Evolutionary conservation across 2,329 filamentous ascomycete genomes (phyloP), one percentile per base, ranked within the genome.

Genomic region (Colletotrichum filicis): DNA sequence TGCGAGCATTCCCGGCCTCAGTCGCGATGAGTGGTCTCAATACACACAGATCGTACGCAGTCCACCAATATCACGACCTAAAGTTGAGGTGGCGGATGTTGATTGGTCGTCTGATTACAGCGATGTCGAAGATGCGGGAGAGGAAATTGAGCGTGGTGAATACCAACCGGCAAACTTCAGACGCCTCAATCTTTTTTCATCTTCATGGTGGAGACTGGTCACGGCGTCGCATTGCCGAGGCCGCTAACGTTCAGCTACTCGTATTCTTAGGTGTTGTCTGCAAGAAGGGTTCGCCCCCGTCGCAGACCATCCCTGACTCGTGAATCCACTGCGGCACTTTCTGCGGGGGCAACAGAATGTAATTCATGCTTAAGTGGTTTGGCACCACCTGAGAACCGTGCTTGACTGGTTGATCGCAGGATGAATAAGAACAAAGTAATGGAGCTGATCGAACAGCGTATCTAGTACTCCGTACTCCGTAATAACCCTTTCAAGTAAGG

Each of bases 151-250:
- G 35, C 19, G n/a, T 49, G 24, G 22, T 32, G 16, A 46, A 60
- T 14, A 35, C 37, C 37, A 2, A 14, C 37, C 37, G 26, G n/a
- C 26, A 52, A 46, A 56, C 24, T 16, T 24, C 9, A 35, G 24
- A 16, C n/a, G 32, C 22, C n/a, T 42, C 42, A 30, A 66, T 62
- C 26, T 57, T 64, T 61, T 53, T 32, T 32, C 55, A 35, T 14
- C 53, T 22, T 19, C 55, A 52, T 24, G 6, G 71, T 73, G 66
- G 70, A 61, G 26, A 42, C 16, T 42, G 37, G 37, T 42, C 42
- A 64, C 46, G 56, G 46, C 56, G 52, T 22, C 35, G 32, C 70
- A 69, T 32, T 71, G 60, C 60, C 71, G 68, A 71, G 35, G 26
- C 26, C 66, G 49, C 71, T 53, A 66, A 46, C 2, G 8, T 35